Percentiles rank a stretch among this genome's conserved stretches.
Evolutionary conservation across 2,329 filamentous ascomycete species (phyloP).

Genomic region (Epichloe aotearoae): DNA sequence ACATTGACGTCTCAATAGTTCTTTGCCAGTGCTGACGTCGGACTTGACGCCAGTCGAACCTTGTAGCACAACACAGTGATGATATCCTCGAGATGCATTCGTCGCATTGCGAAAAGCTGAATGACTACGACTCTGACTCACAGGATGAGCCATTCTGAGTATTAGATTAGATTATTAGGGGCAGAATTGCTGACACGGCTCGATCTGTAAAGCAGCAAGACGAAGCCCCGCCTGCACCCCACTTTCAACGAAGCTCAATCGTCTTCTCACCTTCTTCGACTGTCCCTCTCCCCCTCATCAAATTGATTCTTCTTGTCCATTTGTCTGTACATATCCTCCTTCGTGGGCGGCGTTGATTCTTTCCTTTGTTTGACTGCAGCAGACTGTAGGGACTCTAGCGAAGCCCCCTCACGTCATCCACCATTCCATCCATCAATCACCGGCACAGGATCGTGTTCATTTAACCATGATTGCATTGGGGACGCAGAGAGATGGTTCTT

Average conservation of each 20-base stretch:
- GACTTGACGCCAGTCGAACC: too few species aligned
- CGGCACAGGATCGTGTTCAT: background rate
- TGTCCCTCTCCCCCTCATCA: background rate
- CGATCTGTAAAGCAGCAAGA: background rate
- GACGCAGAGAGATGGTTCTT: conserved; percentile 16
- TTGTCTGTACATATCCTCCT: background rate
- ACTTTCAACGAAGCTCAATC: background rate
- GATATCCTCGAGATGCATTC: background rate
- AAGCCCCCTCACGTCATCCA: background rate
- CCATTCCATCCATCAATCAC: background rate
- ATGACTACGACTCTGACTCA: conserved; percentile 3
- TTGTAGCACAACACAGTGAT: too few species aligned
- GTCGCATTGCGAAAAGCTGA: background rate
- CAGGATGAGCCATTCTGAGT: background rate
- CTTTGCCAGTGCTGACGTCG: too few species aligned
- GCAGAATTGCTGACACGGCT: background rate
- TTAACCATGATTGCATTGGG: conserved; percentile 26
- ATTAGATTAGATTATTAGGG: too few species aligned
- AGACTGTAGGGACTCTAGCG: too few species aligned
- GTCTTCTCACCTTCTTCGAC: background rate
- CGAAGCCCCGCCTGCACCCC: background rate
- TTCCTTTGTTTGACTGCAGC: background rate
- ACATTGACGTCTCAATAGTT: too few species aligned
- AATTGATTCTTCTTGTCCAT: background rate
- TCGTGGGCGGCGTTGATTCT: background rate